phyloP scores from a whole-genome alignment of 192 early-diverging fungal genomes.

The Entomortierella chlamydospora region DNA sequence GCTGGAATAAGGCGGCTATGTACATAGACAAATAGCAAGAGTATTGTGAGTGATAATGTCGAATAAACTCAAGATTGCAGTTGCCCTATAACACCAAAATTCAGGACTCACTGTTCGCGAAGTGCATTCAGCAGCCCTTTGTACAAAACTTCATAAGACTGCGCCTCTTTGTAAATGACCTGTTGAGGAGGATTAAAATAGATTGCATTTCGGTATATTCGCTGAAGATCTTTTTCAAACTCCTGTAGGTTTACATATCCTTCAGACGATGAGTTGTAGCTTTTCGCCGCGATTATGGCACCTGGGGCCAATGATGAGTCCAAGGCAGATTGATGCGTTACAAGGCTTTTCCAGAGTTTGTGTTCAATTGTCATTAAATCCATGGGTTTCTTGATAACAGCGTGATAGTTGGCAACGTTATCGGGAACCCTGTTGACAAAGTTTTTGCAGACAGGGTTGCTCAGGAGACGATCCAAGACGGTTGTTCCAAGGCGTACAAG shows the following conservation, averaged over 20 bases:
- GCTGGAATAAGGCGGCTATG: conserved; percentile 9
- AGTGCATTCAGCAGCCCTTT: neutral
- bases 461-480: conserved; percentile 28
- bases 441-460: conserved; percentile 20
- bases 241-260: conserved; percentile 55
- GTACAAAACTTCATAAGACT: conserved; percentile 6
- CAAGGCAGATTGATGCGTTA: neutral
- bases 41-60: neutral
- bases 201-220: conserved; percentile 60
- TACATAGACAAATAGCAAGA: neutral
- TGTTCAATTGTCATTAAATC: conserved; percentile 59
- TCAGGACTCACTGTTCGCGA: conserved; percentile 17
- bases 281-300: neutral
- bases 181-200: conserved; percentile 18
- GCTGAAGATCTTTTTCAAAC: conserved; percentile 58
- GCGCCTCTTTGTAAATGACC: conserved; percentile 25
- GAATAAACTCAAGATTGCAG: neutral
- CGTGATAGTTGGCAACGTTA: conserved; percentile 51
- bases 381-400: conserved; percentile 60
- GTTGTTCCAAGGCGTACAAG: conserved; percentile 28
- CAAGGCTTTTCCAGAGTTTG: conserved; percentile 56
- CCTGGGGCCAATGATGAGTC: neutral
- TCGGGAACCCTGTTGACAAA: conserved; percentile 53
- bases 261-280: neutral
- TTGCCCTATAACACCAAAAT: neutral